Base-by-base conservation (phyloP, 768 basidiomycete species). In the Lentinula sp. region DNA sequence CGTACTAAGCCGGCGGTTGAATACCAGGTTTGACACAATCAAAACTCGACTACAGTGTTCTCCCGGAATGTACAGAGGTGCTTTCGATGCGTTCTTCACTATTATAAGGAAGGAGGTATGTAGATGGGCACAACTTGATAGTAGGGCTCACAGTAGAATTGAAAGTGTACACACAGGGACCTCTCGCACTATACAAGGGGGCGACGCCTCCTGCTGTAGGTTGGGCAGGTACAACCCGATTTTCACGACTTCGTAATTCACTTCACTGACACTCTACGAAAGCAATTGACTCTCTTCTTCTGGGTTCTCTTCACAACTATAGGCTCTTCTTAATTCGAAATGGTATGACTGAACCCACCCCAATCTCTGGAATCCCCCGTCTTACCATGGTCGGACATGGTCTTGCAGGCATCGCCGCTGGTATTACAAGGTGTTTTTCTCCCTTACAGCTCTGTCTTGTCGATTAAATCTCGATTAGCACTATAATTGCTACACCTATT, bases 31-130 rank as follows among this genome's bases (percentile, higher is more conserved):
- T 71, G 87, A 88, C 69, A 88, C 87, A 16, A 79, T 90, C 64
- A 90, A 90, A 70, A 87, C 86, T 2, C 82, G 88, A 28, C 69
- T 90, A 68, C 88, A 90, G 70, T 88, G 86, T 68, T 80, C 85
- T 36, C 78, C 81, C 49, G 86, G 85, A 57, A 83, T 83, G 28
- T 87, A 88, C 69, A 76, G 72, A 35, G 81, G 84, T 35, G 85
- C 87, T 10, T 62, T 86, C 9, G 86, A 88, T 62, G 85, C 84
- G 55, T 70, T 88, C 35, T 64, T 75, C 54, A 80, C 81, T 66
- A 84, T 81, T 12, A 70, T 89, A 18, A 76, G 79, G 64, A 84
- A 84, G 61, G 87, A 89, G 77, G 88, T 85, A 64, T 61, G 74
- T 66, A 42, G 53, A 41, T 12, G 7, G 46, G 16, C 48, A 37